Conservation (phyloP, 805 yeast species). For the Kazachstania viticola region DNA sequence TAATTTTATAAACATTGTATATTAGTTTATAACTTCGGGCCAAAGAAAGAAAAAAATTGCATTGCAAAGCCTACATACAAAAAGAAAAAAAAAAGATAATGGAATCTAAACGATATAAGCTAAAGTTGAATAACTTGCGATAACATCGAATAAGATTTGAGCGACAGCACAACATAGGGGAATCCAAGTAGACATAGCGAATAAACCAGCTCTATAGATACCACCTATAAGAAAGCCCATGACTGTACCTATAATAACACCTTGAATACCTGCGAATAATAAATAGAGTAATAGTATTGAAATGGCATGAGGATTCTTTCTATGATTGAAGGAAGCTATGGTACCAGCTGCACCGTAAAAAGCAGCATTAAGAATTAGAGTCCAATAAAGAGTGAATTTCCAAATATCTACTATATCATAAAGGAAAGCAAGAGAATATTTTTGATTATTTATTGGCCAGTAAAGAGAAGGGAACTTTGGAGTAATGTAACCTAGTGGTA, state of each 20-base stretch:
- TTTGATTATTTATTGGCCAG: constrained; percentile 47
- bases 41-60: no score
- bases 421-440: constrained; percentile 38
- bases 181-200: constrained; percentile 91
- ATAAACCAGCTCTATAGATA: constrained; percentile 66
- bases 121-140: constrained; percentile 30
- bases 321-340: constrained; percentile 43
- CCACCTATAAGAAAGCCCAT: constrained; percentile 67
- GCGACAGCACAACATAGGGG: constrained; percentile 75
- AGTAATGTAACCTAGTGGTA: constrained; percentile 71
- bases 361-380: constrained; percentile 51
- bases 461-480: constrained; percentile 75
- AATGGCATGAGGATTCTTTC: constrained; percentile 30
- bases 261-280: constrained; percentile 49
- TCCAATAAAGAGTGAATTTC: constrained; percentile 77
- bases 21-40: no score
- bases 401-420: constrained; percentile 67
- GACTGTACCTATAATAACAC: constrained; percentile 60
- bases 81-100: no score
- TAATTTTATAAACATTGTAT: no score
- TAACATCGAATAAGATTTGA: constrained; percentile 53
- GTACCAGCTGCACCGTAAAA: constrained; percentile 56
- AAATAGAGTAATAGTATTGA: constrained; percentile 38
- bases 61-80: no score
- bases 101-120: no score